Conservation (phyloP, 1,139 yeast species). For the Geotrichum klebahnii region DNA sequence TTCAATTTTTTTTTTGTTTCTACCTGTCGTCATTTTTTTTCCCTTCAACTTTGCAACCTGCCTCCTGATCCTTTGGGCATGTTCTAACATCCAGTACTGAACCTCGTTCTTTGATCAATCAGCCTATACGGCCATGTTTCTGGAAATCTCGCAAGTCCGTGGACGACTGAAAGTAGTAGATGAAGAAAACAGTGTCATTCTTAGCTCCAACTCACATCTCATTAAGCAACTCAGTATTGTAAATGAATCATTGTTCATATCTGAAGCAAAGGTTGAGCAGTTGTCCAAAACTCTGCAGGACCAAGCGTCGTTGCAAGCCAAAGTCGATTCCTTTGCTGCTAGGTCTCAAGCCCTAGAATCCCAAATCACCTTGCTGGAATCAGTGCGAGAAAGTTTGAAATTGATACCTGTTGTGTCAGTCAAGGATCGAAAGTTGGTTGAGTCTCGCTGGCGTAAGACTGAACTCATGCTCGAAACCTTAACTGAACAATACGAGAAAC, state of each 20-base stretch:
- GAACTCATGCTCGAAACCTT: conserved; percentile 27
- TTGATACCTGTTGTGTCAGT: conserved; percentile 23
- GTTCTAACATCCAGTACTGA: neutral
- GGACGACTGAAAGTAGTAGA: conserved; percentile 16
- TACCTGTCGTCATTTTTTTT: too few relatives aligned
- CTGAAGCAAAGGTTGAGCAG: conserved; percentile 12
- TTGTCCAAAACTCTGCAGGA: conserved; percentile 3
- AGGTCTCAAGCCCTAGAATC: conserved; percentile 26
- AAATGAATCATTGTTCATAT: conserved; percentile 21
- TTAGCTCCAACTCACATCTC: conserved; percentile 26
- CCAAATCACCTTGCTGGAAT: conserved; percentile 27
- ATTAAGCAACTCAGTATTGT: conserved; percentile 25
- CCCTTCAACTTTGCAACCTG: too few relatives aligned
- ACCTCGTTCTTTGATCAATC: neutral
- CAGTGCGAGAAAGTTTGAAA: conserved; percentile 24
- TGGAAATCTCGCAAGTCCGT: conserved; percentile 2
- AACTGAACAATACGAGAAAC: conserved; percentile 26
- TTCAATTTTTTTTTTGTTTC: too few relatives aligned
- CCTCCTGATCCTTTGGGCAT: too few relatives aligned
- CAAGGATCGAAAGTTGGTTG: conserved; percentile 24
- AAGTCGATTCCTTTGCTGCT: conserved; percentile 23
- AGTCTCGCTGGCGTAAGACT: conserved; percentile 25
- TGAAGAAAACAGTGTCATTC: conserved; percentile 23
- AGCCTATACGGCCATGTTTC: neutral
- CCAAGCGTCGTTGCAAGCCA: conserved; percentile 20